Base-by-base conservation (phyloP, 768 basidiomycete species). In the Boletellus emodensis region DNA sequence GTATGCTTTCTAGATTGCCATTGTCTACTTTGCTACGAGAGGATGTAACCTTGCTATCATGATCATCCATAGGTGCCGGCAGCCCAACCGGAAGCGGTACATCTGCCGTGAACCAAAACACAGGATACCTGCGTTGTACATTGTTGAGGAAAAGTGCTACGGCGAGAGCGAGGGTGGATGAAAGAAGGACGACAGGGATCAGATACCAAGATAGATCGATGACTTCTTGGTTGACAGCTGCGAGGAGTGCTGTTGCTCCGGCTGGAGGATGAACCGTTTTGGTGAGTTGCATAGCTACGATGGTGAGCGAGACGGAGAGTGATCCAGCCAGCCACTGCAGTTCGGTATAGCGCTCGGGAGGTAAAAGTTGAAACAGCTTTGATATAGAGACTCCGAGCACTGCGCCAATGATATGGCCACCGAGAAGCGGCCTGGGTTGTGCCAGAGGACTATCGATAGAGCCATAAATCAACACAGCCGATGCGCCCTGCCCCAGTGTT, bases 221-320 rank as follows among this genome's bases (percentile, higher is more conserved):
- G 15, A 78, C 61, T 14, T 76, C 68, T 13, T 66, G 52, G 56
- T 72, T 74, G 24, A 76, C 61, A 2, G 75, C 71, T 17, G 78
- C 73, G 10, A 81, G 65, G 32, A 81, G 66, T 18, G 80, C 78
- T 1, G 79, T 80, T n/a, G 78, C 80, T 49, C 80, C 81, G 44
- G 78, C 79, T 18, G 81, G 80, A 3, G 80, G 81, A 58, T 81
- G 80, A 9, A 72, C 73, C 6, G 75, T 82, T 10, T 61, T 61
- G 9, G 78, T 78, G 44, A 81, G 65, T 54, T 80, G 77, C 81
- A 82, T 80, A 20, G 69, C 58, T 15, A 78, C 74, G 34, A 78
- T 59, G 20, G 74, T 47, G 14, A 66, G 55, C 1, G 75, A 74
- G 46, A 72, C 74, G 0, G 77, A 70, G 12, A 82, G 50, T 15